Evolutionary conservation across 306 rosid species (phyloP), one percentile per base, ranked within the genome.

Genomic region (Sindora glabra): DNA sequence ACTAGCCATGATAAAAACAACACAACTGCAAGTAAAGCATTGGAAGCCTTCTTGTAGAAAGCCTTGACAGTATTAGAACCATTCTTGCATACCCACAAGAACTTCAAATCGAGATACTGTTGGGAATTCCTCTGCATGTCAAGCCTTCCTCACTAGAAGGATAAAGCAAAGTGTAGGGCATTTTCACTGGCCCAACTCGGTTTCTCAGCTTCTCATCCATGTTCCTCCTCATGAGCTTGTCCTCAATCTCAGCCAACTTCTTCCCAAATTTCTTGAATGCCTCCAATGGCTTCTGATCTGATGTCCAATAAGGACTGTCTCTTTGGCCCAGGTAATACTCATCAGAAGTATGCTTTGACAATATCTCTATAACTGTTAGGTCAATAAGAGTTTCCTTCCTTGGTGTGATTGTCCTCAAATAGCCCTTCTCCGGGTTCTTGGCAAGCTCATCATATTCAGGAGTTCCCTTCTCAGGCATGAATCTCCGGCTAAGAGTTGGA

Each of bases 111-210:
- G 90, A 85, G 63, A 89, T 76, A 11, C 96, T 89, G 16, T 86
- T 89, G 13, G 90, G 96, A 62, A 89, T 81, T 27, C 96, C 96
- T 69, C 81, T 73, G 24, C 62, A 74, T 19, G 95, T 83, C 9
- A 89, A 77, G 3, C 96, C 90, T 10, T 71, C 77, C 12, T 67
- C 68, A 36, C 96, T 85, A 3, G 78, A 44, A 50, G 95, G 96
- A 74, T 79, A 66, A n/a, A 89, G 90, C 60, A 85, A 33, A 10
- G 96, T 89, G 64, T 89, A 89, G 0, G 95, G 96, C 75, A 85
- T 63, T 25, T 75, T 68, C 8, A 64, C 85, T 0, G 90, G 90
- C 1, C 96, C 96, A 48, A 12, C 52, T 3, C 96, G 45, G 59
- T 85, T 89, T 26, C 68, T 68, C 36, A 74, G 23, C 8, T 56